Base-by-base conservation (phyloP, 768 basidiomycete species). In the Gloeophyllum trabeum region DNA sequence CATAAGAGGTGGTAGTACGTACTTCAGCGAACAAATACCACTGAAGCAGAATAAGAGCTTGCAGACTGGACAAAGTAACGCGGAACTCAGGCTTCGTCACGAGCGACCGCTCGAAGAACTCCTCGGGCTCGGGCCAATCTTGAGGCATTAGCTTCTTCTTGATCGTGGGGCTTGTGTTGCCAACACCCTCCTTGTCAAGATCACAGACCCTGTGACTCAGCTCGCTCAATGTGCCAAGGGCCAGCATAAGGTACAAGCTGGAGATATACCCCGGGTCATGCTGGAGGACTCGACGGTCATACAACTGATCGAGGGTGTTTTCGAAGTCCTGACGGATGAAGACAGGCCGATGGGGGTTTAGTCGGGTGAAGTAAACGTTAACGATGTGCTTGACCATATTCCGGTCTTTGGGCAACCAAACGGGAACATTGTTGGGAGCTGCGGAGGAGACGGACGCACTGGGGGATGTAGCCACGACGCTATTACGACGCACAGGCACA, bases 21-120 rank as follows among this genome's bases (percentile, higher is more conserved):
- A 85, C 88, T 71, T 90, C 88, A 18, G 80, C 87, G 52, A 90
- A 91, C 18, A 91, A 70, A 59, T 90, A 89, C 88, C 86, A 90
- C 43, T 91, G 89, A 37, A 90, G 59, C 4, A 91, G 60, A 20
- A 89, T 87, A 41, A 91, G 69, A 0, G 88, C 83, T 57, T 91
- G 88, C 46, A 91, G 61, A 54, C 84, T 86, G 4, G 80, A 77
- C 34, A 89, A 74, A 4, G 86, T 87, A 54, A 89, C 86, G 6
- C 81, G 76, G 34, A 91, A 63, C 48, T 91, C 84, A 6, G 86
- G 83, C 55, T 91, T 89, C 49, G 87, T 70, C 16, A 72, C 67
- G 2, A 90, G 61, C 1, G 86, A 85, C 24, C 81, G 70, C 47
- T 85, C 79, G 57, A 89, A 88, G 59, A 91, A 88, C 51, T 89